Evolutionary conservation across 768 basidiomycete genomes (phyloP).

Genomic region (Lactarius sanguifluus): DNA sequence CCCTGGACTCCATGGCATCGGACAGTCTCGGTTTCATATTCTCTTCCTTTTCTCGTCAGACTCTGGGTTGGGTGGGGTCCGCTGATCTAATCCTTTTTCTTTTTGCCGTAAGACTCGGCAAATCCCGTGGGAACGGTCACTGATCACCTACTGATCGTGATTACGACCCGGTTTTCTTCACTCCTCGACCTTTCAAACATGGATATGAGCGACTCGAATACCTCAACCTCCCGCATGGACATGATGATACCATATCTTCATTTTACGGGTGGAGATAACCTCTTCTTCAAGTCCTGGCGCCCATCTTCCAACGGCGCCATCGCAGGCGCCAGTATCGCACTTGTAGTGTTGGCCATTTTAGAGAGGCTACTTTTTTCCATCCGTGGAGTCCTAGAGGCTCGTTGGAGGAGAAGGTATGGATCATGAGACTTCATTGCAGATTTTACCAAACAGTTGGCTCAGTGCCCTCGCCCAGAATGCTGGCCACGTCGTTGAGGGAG

Average conservation of each 20-base stretch:
- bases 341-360: slow-evolving; percentile 64
- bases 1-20: background rate
- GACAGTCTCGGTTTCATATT: no score
- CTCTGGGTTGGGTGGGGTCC: no score
- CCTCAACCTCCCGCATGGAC: slow-evolving; percentile 31
- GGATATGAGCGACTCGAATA: slow-evolving; percentile 15
- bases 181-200: background rate
- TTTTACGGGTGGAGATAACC: slow-evolving; percentile 59
- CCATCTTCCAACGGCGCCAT: slow-evolving; percentile 71
- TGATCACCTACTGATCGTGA: background rate
- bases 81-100: no score
- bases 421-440: background rate
- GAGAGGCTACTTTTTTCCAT: slow-evolving; percentile 68
- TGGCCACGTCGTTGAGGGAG: background rate
- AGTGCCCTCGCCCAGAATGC: slow-evolving; percentile 6
- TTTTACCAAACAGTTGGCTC: slow-evolving; percentile 1
- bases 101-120: background rate
- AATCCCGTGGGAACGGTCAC: background rate
- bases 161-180: no score
- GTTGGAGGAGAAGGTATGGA: slow-evolving; percentile 59
- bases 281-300: slow-evolving; percentile 66
- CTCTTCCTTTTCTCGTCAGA: no score
- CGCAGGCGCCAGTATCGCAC: slow-evolving; percentile 70
- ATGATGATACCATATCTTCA: slow-evolving; percentile 73
- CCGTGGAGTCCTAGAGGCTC: slow-evolving; percentile 49